Percentiles rank a stretch among this genome's conserved stretches.
Conservation (phyloP, 2,329 filamentous ascomycete genomes). For the Neopestalotiopsis sp. region DNA sequence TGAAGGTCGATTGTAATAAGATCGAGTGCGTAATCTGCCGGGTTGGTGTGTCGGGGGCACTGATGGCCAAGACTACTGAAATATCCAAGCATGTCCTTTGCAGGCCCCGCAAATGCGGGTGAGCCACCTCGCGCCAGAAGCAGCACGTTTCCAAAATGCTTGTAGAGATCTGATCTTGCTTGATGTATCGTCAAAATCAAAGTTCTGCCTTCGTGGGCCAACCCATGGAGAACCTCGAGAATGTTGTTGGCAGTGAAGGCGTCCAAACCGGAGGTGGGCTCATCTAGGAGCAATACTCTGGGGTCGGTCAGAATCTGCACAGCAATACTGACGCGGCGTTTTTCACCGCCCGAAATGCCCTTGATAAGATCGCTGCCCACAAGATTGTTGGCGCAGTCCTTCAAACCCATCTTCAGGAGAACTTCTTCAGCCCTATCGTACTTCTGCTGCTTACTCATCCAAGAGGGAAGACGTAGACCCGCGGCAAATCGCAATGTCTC, state of each 20-base stretch:
- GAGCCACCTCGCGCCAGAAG: constrained; percentile 73
- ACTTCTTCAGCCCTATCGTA: constrained; percentile 72
- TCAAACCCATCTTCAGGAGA: constrained; percentile 75
- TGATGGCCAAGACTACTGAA: constrained; percentile 65
- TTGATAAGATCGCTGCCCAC: constrained; percentile 76
- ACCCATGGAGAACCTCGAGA: constrained; percentile 72
- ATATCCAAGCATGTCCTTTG: constrained; percentile 68
- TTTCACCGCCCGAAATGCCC: constrained; percentile 81
- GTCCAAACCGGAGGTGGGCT: constrained; percentile 78
- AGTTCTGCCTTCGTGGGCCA: constrained; percentile 76
- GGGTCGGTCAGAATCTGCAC: constrained; percentile 80
- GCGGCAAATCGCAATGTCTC: constrained; percentile 77
- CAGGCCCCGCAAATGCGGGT: constrained; percentile 70
- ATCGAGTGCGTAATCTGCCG: constrained; percentile 79
- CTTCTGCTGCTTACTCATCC: constrained; percentile 74
- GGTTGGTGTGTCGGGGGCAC: constrained; percentile 74
- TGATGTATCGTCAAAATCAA: constrained; percentile 81
- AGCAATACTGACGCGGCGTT: constrained; percentile 77
- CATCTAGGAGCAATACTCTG: constrained; percentile 74
- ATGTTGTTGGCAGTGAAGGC: constrained; percentile 81
- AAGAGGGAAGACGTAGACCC: constrained; percentile 71
- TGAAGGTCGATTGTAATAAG: constrained; percentile 79
- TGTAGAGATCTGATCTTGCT: constrained; percentile 74
- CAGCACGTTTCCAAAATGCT: constrained; percentile 73
- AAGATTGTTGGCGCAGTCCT: constrained; percentile 78